Percentiles rank a stretch among this genome's conserved stretches.
Conservation (phyloP, 2,329 filamentous ascomycete species). For the Cladosporium austrohemisphaericum region DNA sequence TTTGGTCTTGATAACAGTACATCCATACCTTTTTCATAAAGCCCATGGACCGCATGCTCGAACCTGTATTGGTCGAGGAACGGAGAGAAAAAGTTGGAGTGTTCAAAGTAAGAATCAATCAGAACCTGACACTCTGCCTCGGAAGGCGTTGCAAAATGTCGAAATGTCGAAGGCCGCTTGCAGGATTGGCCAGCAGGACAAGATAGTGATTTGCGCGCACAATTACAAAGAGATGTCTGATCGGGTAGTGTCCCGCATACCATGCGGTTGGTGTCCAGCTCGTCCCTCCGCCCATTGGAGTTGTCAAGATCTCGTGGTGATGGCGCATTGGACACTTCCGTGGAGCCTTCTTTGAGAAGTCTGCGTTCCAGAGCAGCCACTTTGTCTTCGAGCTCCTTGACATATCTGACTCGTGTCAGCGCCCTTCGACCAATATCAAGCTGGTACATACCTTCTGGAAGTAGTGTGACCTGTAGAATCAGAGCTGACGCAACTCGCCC, state of each 20-base stretch:
- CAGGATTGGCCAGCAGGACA: too few relatives aligned
- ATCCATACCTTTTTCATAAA: neutral
- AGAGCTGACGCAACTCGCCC: neutral
- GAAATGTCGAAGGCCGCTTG: too few relatives aligned
- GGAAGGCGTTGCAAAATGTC: neutral
- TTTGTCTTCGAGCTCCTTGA: neutral
- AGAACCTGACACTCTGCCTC: neutral
- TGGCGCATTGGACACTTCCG: too few relatives aligned
- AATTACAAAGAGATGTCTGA: too few relatives aligned
- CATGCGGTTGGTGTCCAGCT: too few relatives aligned
- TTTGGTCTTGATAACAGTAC: too few relatives aligned
- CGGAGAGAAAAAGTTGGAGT: neutral
- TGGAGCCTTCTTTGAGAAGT: too few relatives aligned
- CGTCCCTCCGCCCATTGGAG: too few relatives aligned
- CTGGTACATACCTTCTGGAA: neutral
- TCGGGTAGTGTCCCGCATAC: too few relatives aligned
- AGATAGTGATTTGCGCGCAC: too few relatives aligned
- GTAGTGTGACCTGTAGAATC: neutral
- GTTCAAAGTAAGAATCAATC: neutral
- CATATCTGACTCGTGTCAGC: neutral
- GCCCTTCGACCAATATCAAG: too few relatives aligned
- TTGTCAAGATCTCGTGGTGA: neutral
- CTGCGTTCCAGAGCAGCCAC: too few relatives aligned
- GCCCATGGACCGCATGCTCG: neutral
- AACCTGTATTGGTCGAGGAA: neutral